phyloP scores from a whole-genome alignment of 2,329 filamentous ascomycete species.

The Lachnellula subtilissima region DNA sequence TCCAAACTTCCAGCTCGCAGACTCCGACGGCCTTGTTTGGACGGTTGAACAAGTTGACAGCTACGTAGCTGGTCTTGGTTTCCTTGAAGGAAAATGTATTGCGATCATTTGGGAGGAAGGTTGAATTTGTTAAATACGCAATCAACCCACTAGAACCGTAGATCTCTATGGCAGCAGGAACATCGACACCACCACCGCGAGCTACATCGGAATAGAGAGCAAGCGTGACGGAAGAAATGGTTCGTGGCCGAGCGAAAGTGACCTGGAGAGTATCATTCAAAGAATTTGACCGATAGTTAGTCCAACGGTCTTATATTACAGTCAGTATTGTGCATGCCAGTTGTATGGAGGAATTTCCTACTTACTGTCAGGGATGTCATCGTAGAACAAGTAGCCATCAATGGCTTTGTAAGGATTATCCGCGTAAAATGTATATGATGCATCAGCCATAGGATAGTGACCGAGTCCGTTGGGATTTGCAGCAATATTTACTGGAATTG shows the following conservation, averaged over 20 bases:
- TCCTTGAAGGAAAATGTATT: conserved; percentile 9
- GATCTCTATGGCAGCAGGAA: conserved; percentile 9
- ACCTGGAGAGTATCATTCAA: conserved; percentile 33
- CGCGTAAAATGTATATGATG: conserved; percentile 33
- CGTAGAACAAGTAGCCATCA: conserved; percentile 40
- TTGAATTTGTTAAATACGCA: conserved; percentile 1
- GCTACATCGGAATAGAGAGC: conserved; percentile 32
- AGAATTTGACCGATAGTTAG: conserved; percentile 33
- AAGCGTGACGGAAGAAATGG: conserved; percentile 32
- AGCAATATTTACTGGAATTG: conserved; percentile 35
- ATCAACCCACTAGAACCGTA: conserved; percentile 9
- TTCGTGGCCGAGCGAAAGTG: conserved; percentile 32
- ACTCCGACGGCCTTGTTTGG: conserved; percentile 5
- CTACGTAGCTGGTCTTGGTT: conserved; percentile 3
- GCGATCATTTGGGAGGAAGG: conserved; percentile 9
- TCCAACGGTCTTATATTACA: conserved; percentile 32
- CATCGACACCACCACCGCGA: conserved; percentile 29
- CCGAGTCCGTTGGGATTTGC: conserved; percentile 33
- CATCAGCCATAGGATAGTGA: conserved; percentile 33
- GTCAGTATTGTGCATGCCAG: background rate
- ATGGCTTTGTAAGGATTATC: conserved; percentile 37
- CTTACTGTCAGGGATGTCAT: conserved; percentile 33
- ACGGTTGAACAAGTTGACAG: conserved; percentile 12
- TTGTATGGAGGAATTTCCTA: background rate
- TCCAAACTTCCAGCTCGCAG: conserved; percentile 16